Evolutionary conservation across 352 stramenopile species (phyloP), one percentile per base, ranked within the genome.

Genomic region (Phytophthora capsici): DNA sequence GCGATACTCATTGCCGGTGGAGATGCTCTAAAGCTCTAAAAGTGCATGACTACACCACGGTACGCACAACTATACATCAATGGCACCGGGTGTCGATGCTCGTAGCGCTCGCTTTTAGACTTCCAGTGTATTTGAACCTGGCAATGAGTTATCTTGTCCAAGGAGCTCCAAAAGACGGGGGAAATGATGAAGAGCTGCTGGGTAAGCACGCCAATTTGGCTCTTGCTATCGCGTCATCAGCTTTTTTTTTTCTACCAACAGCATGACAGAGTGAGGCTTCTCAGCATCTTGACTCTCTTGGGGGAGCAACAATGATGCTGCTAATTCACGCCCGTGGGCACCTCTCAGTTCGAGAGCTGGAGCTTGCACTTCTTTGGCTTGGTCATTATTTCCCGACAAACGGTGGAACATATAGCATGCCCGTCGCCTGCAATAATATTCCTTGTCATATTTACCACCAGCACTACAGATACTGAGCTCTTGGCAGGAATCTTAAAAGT

Each of bases 121-220:
- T 95, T 17, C 84, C 82, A 20, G 82, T 95, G 62, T 89, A 91
- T 67, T 49, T 95, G 69, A 95, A 93, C 60, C 68, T 95, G 19
- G 86, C 86, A 28, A 86, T 86, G 50, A 93, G 83, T 63, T 91
- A 88, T 38, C 57, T 95, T 23, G 46, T 70, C 14, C 75, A 89
- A 20, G 62, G 67, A 23, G 40, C 58, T 6, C 53, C 67, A 7
- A 73, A 89, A 51, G 63, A 80, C 17, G 66, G 34, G 57, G 78
- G 48, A 25, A 53, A 66, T 1, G 56, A 75, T 25, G 72, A 88
- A 14, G 52, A 75, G 9, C 9, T 69, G 25, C 32, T 78, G 32
- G 52, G 44, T 9, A 78, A 93, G 51, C 81, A 93, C n/a, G 78
- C 80, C 4, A 63, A 91, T 28, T 45, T 84, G 17, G 89, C 85